These are phyloP conservation scores for Anastatica hierochuntica DNA, from an alignment of 345 rosid species.

Conservation along the genomic window DNA sequence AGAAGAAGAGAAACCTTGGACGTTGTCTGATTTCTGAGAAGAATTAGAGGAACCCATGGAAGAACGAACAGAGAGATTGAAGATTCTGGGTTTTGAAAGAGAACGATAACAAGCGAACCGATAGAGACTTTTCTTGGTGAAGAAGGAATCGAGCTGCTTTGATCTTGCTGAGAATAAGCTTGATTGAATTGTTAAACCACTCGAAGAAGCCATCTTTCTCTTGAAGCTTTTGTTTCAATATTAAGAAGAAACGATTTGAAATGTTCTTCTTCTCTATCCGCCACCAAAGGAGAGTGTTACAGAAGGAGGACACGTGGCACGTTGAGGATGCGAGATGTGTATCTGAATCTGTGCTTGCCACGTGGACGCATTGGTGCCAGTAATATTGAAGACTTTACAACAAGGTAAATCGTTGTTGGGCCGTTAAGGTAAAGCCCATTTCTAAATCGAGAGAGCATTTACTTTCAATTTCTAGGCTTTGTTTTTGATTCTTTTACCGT, in stretches of 20 bases:
- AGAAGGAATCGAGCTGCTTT: neutral
- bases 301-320: conserved; percentile 17
- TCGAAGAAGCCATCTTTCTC: conserved; percentile 15
- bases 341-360: conserved; percentile 22
- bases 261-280: neutral
- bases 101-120: conserved; percentile 19
- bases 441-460: no score
- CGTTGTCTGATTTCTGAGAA: conserved; percentile 62
- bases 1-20: conserved; percentile 24
- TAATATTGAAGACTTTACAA: no score
- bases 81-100: conserved; percentile 16
- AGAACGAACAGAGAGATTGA: conserved; percentile 25
- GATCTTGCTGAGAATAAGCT: conserved; percentile 11
- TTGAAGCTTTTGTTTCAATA: no score
- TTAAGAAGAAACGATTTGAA: neutral
- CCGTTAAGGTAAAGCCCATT: no score
- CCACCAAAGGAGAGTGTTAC: neutral
- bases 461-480: no score
- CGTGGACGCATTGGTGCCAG: neutral
- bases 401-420: no score
- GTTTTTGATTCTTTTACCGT: no score
- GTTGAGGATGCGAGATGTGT: neutral
- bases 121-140: neutral
- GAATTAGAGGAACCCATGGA: conserved; percentile 84
- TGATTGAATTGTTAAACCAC: conserved; percentile 4